phyloP scores from a whole-genome alignment of 768 basidiomycete genomes.

The Hygrophoropsis aurantiaca region DNA sequence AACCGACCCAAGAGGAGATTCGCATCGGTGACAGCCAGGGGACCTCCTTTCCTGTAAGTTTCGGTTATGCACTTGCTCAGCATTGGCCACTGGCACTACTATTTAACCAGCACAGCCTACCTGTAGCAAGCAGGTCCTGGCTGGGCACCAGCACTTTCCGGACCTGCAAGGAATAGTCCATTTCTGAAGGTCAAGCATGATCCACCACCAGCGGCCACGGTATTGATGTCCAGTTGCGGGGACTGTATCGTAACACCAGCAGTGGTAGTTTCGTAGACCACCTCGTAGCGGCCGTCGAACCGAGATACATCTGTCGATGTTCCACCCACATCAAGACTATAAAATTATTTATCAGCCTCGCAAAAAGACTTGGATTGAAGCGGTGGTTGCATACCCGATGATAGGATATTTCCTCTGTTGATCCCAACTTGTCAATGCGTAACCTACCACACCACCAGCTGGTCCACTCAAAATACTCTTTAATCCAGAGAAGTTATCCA shows the following conservation, averaged over 20 bases:
- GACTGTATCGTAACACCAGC: constrained; percentile 92
- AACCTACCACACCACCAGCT: constrained; percentile 95
- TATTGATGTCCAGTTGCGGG: constrained; percentile 93
- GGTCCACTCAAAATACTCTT: constrained; percentile 93
- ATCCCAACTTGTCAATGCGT: constrained; percentile 88
- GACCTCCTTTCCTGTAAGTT: constrained; percentile 80
- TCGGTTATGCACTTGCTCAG: constrained; percentile 3
- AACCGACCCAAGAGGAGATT: constrained; percentile 89
- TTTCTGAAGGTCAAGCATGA: constrained; percentile 87
- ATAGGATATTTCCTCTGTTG: constrained; percentile 65
- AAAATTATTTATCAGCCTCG: constrained; percentile 1
- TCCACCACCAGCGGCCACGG: constrained; percentile 94
- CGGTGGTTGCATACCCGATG: constrained; percentile 67
- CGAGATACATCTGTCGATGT: constrained; percentile 96
- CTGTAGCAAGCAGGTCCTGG: constrained; percentile 93
- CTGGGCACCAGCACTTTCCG: constrained; percentile 90
- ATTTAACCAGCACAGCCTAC: constrained; percentile 41
- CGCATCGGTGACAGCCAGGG: constrained; percentile 89
- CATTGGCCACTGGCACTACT: not conserved
- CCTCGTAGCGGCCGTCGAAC: constrained; percentile 87
- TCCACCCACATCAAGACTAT: constrained; percentile 87
- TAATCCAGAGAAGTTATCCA: constrained; percentile 85
- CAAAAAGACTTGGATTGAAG: not conserved
- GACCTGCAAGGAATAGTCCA: constrained; percentile 88
- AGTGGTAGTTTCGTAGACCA: constrained; percentile 94